A percentile compares a stretch with the other conserved stretches of the same genome.
phyloP scores from a whole-genome alignment of 148 eudicot species.

The Camellia sinensis region DNA sequence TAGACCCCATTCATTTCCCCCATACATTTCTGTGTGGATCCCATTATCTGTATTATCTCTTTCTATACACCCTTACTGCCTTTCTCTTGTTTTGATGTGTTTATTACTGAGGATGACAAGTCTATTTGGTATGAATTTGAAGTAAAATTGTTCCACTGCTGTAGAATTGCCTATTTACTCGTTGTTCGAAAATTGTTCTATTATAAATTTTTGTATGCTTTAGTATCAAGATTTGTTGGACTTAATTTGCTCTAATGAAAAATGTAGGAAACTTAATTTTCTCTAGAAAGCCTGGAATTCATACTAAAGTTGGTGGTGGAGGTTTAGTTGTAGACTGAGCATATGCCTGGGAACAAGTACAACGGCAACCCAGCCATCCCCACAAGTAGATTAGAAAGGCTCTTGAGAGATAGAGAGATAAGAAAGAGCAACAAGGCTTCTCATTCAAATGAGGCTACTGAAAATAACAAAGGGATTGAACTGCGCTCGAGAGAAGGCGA shows the following conservation, averaged over 20 bases:
- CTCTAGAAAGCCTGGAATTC: conserved; percentile 7
- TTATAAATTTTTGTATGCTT: neutral
- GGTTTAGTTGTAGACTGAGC: conserved; percentile 36
- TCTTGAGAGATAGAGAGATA: conserved; percentile 57
- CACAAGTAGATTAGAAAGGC: conserved; percentile 52
- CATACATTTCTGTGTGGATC: conserved; percentile 37
- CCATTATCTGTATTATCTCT: conserved; percentile 30
- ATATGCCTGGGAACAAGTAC: conserved; percentile 78
- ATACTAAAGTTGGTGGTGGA: conserved; percentile 17
- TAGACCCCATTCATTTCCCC: conserved; percentile 20
- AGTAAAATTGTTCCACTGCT: conserved; percentile 6
- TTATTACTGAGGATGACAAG: neutral
- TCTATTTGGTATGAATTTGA: neutral
- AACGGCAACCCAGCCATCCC: conserved; percentile 42
- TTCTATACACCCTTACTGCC: neutral
- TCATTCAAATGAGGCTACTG: conserved; percentile 35
- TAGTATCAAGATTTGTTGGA: neutral
- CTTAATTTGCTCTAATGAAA: conserved; percentile 16
- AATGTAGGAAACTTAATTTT: conserved; percentile 30
- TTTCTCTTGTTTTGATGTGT: conserved; percentile 11
- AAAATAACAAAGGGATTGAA: conserved; percentile 34
- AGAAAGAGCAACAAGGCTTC: conserved; percentile 41
- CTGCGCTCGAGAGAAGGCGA: conserved; percentile 17
- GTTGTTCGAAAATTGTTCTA: neutral
- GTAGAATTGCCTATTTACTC: conserved; percentile 7